These are phyloP conservation scores for Penicillium alfredii DNA, from an alignment of 495 filamentous ascomycete species.

Conservation along the genomic window DNA sequence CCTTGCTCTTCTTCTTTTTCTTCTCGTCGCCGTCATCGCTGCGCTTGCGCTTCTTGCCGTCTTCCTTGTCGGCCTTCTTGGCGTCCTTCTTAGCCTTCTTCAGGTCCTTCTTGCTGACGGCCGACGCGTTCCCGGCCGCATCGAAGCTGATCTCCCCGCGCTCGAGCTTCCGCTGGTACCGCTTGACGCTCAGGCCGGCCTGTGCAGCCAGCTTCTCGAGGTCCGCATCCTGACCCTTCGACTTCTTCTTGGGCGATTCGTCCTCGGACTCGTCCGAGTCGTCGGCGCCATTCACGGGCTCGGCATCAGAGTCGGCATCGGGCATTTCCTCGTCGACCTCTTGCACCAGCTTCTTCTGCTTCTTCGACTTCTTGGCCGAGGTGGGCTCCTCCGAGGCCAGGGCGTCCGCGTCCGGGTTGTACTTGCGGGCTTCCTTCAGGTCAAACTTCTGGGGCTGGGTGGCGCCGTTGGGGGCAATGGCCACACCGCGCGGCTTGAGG, in stretches of 20 bases:
- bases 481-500: slow-evolving; percentile 65
- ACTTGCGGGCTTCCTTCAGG: slow-evolving; percentile 89
- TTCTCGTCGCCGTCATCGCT: slow-evolving; percentile 41
- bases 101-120: slow-evolving; percentile 68
- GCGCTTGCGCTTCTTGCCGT: slow-evolving; percentile 52
- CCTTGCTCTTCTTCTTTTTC: slow-evolving; percentile 56
- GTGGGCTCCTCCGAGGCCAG: slow-evolving; percentile 59
- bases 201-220: slow-evolving; percentile 52
- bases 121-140: slow-evolving; percentile 50
- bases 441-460: slow-evolving; percentile 72
- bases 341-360: slow-evolving; percentile 49
- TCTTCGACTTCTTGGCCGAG: slow-evolving; percentile 43
- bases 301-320: slow-evolving; percentile 46
- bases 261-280: slow-evolving; percentile 32
- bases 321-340: slow-evolving; percentile 51
- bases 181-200: slow-evolving; percentile 59
- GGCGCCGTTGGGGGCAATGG: slow-evolving; percentile 66
- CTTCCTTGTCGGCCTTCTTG: slow-evolving; percentile 49
- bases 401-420: slow-evolving; percentile 92
- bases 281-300: slow-evolving; percentile 3
- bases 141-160: slow-evolving; percentile 59
- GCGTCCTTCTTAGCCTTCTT: slow-evolving; percentile 68
- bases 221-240: slow-evolving; percentile 40
- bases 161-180: slow-evolving; percentile 67
- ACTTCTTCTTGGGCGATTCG: slow-evolving; percentile 38